phyloP scores from a whole-genome alignment of 495 filamentous ascomycete genomes.

The Pyrenula aspistea region DNA sequence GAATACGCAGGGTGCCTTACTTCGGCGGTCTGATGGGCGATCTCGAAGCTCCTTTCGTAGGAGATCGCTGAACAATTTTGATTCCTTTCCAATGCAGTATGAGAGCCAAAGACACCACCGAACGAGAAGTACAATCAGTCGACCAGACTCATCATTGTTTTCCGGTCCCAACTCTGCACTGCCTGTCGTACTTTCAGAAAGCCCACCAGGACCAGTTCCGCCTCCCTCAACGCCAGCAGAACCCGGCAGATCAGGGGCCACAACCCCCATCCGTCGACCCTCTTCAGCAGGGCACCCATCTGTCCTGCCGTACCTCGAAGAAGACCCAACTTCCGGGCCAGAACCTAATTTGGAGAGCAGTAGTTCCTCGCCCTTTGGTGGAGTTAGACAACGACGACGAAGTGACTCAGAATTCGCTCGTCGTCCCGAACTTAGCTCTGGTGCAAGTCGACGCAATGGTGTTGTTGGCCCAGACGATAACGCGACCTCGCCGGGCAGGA shows the following conservation, averaged over 20 bases:
- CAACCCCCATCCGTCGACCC: conserved; percentile 40
- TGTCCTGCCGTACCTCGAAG: conserved; percentile 21
- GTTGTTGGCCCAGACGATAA: conserved; percentile 53
- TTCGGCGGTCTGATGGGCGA: conserved; percentile 26
- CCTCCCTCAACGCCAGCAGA: conserved; percentile 62
- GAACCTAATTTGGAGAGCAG: conserved; percentile 7
- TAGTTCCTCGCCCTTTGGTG: conserved; percentile 9
- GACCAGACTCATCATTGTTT: conserved; percentile 1
- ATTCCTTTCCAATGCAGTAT: conserved; percentile 25
- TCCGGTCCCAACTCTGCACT: conserved; percentile 11
- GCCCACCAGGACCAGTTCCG: conserved; percentile 49
- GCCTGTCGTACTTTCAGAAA: conserved; percentile 37
- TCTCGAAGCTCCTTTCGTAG: conserved; percentile 41
- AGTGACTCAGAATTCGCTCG: conserved; percentile 54
- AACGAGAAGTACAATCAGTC: conserved; percentile 12
- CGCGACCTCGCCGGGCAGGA: conserved; percentile 38
- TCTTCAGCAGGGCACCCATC: conserved; percentile 36
- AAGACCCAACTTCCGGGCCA: conserved; percentile 13
- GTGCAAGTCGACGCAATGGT: conserved; percentile 51
- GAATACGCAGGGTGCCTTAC: conserved; percentile 16
- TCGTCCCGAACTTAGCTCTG: conserved; percentile 46
- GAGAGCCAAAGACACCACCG: conserved; percentile 38
- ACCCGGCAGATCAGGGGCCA: conserved; percentile 41
- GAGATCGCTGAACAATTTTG: conserved; percentile 33
- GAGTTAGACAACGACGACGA: conserved; percentile 39